Base-by-base conservation (phyloP, 2,329 filamentous ascomycete species). In the Chaetothyriales sp. region DNA sequence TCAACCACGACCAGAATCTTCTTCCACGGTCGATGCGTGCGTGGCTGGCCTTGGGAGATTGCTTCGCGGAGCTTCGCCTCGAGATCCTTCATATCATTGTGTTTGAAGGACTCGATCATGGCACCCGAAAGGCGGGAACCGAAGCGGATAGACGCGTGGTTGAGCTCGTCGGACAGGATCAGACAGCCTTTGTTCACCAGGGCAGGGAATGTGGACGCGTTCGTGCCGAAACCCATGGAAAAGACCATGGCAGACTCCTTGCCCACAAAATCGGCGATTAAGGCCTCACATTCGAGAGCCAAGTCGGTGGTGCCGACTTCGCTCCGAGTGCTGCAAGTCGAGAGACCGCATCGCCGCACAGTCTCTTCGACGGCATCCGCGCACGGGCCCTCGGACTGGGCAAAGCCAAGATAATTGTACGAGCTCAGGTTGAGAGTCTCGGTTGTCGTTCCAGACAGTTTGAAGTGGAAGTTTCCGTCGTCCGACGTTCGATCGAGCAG, bases 401-500 rank as follows among this genome's bases (percentile, higher is more conserved):
- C 92, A 63, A 98, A 98, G 44, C 92, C 92, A 20, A 98, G 85
- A 66, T 98, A 98, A 70, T 98, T 98, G 77, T 98, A 98, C 1
- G 92, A 98, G 73, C 90, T 95, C 84, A 98, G 85, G 71, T 98
- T 98, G 62, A 98, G 74, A 0, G 92, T 97, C 69, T 98, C 88
- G 1, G 90, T 97, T 54, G 81, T 84, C 47, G 88, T 94, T 53
- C 92, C 92, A 1, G 86, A 89, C 68, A 89, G 82, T 66, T 86
- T 80, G 74, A 95, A 98, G 53, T 85, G 83, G 63, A 84, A 78
- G 71, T 98, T 98, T 74, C 87, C 89, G 66, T 98, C 88, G 65
- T 90, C 79, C 2, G 89, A 94, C 61, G 81, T 84, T 64, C 92
- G 87, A 68, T 97, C 90, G 60, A 97, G 78, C 43, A 98, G 76